Evolutionary conservation across 208 protist genomes (phyloP).

Genomic region (Crithidia mellificae): DNA sequence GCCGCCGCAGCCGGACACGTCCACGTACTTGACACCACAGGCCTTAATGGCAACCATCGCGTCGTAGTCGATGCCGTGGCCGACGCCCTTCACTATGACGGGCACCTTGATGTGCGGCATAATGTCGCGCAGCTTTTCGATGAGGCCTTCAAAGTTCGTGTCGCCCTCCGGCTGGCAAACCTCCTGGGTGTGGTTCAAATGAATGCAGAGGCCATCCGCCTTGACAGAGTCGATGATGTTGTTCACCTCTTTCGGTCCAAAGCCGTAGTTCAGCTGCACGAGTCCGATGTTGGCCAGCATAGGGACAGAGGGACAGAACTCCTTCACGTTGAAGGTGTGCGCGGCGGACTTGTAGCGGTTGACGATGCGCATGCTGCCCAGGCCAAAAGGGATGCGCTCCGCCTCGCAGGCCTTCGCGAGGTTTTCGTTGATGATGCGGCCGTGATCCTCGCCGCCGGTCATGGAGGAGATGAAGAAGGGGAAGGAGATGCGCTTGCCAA

Average conservation of each 20-base stretch:
- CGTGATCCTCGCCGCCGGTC: conserved; percentile 90
- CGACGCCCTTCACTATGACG: conserved; percentile 89
- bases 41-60: conserved; percentile 62
- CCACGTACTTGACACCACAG: conserved; percentile 84
- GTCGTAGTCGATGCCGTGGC: conserved; percentile 88
- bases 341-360: conserved; percentile 82
- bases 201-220: conserved; percentile 90
- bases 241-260: conserved; percentile 83
- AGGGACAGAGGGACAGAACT: conserved; percentile 82
- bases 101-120: conserved; percentile 85
- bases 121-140: conserved; percentile 68
- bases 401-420: conserved; percentile 88
- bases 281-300: conserved; percentile 93
- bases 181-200: conserved; percentile 92
- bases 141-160: conserved; percentile 86
- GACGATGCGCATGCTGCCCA: conserved; percentile 91
- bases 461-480: conserved; percentile 91
- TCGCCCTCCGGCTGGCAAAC: conserved; percentile 91
- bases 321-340: conserved; percentile 89
- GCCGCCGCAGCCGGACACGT: conserved; percentile 90
- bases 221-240: conserved; percentile 77
- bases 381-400: conserved; percentile 85
- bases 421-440: conserved; percentile 91
- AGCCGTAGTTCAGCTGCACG: conserved; percentile 93
- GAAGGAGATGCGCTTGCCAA: conserved; percentile 76